Percentiles rank a stretch among this genome's conserved stretches.
These are phyloP conservation scores for Ascocoryne sarcoides DNA, from an alignment of 2,329 filamentous ascomycete species.

Conservation along the genomic window DNA sequence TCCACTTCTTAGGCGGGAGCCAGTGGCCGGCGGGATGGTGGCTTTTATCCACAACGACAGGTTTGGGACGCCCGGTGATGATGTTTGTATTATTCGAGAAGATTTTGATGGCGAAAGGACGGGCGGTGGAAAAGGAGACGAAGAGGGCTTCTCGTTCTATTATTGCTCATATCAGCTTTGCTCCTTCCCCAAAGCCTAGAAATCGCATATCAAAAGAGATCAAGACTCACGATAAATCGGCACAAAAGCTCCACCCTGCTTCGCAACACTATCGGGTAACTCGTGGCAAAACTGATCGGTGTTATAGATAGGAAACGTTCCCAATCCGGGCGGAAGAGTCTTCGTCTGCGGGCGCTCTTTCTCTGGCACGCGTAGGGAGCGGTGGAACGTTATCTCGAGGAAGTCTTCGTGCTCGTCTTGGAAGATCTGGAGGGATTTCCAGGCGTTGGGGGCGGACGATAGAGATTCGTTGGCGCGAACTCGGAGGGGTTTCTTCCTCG, in stretches of 20 bases:
- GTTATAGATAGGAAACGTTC: constrained; percentile 33
- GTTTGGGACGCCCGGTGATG: constrained; percentile 27
- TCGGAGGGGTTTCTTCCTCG: no score
- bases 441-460: no score
- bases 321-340: constrained; percentile 31
- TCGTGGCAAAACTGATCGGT: constrained; percentile 27
- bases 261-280: constrained; percentile 30
- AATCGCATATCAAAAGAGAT: neutral
- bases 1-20: neutral
- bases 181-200: neutral
- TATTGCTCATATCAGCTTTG: neutral
- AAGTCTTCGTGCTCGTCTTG: neutral
- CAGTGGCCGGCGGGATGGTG: no score
- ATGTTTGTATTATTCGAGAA: constrained; percentile 34
- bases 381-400: neutral
- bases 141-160: constrained; percentile 35
- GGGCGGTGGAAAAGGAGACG: constrained; percentile 28
- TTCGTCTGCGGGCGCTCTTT: constrained; percentile 26
- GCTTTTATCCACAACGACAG: no score
- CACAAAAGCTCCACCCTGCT: constrained; percentile 37
- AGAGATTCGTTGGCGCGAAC: no score
- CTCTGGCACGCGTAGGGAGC: neutral
- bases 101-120: constrained; percentile 32
- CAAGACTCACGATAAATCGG: constrained; percentile 32
- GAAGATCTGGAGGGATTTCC: no score